Evolutionary conservation across 257 asterid species (phyloP).

Genomic region (Fraxinus quadrangulata): DNA sequence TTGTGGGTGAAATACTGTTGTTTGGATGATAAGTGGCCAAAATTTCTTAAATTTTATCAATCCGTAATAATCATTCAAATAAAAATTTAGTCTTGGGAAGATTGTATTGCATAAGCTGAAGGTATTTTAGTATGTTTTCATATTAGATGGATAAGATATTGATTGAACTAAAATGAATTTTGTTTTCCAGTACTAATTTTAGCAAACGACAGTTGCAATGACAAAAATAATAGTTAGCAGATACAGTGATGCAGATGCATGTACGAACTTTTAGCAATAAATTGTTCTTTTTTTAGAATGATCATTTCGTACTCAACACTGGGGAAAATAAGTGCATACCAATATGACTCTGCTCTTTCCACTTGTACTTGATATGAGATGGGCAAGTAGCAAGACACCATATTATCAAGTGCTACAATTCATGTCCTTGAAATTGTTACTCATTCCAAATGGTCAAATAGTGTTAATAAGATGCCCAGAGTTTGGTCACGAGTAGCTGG

Average conservation of each 20-base stretch:
- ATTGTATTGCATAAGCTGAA: background rate
- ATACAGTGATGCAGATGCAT: no score
- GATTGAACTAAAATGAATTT: background rate
- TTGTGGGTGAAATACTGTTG: background rate
- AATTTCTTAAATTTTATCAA: background rate
- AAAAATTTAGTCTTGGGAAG: background rate
- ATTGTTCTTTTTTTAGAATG: no score
- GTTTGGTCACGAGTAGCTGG: background rate
- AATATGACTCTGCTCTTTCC: background rate
- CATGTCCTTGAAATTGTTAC: background rate
- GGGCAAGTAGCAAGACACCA: background rate
- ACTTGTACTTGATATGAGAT: background rate
- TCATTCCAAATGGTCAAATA: background rate
- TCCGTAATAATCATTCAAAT: background rate
- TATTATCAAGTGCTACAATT: no score
- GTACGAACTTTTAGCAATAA: no score
- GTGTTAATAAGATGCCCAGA: background rate
- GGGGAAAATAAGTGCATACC: background rate
- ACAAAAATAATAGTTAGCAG: no score
- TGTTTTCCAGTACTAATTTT: no score
- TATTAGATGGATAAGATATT: background rate
- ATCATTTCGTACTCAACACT: background rate
- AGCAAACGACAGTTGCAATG: no score
- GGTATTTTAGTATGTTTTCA: background rate
- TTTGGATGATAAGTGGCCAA: slow-evolving; percentile 6